Percentiles rank a stretch among this genome's conserved stretches.
These are phyloP conservation scores for Waitea zeae DNA, from an alignment of 1,284 basidiomycete species.

Conservation along the genomic window DNA sequence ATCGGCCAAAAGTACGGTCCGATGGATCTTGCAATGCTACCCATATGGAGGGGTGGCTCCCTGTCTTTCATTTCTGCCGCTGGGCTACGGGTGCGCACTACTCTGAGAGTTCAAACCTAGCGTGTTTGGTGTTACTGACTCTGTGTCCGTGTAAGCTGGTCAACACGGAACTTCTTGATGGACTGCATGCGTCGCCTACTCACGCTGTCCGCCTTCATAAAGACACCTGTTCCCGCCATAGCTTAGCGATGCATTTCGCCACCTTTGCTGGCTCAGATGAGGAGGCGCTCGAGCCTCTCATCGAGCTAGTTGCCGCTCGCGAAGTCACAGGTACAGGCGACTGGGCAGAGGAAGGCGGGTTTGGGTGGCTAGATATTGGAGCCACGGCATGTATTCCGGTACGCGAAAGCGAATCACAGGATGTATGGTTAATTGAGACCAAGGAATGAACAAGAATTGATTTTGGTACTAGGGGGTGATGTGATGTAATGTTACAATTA, in stretches of 20 bases:
- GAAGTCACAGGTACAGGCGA: constrained; percentile 8
- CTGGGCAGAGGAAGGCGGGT: constrained; percentile 16
- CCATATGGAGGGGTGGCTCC: constrained; percentile 18
- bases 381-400: constrained; percentile 11
- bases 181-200: constrained; percentile 11
- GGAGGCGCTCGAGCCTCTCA: constrained; percentile 18
- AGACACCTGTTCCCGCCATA: constrained; percentile 16
- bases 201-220: constrained; percentile 10
- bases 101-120: neutral
- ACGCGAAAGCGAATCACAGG: no score
- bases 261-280: constrained; percentile 19
- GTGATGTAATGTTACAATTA: no score
- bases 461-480: no score
- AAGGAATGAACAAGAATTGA: no score
- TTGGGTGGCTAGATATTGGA: constrained; percentile 15
- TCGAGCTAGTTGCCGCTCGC: constrained; percentile 13
- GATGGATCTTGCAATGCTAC: constrained; percentile 17
- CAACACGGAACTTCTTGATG: constrained; percentile 8
- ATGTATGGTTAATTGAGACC: no score
- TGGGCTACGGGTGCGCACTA: constrained; percentile 14
- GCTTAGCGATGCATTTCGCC: constrained; percentile 21
- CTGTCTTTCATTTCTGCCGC: constrained; percentile 13
- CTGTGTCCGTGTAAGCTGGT: constrained; percentile 5
- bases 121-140: neutral
- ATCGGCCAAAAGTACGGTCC: constrained; percentile 16